Evolutionary conservation across 306 rosid genomes (phyloP).

Genomic region (Datisca glomerata): DNA sequence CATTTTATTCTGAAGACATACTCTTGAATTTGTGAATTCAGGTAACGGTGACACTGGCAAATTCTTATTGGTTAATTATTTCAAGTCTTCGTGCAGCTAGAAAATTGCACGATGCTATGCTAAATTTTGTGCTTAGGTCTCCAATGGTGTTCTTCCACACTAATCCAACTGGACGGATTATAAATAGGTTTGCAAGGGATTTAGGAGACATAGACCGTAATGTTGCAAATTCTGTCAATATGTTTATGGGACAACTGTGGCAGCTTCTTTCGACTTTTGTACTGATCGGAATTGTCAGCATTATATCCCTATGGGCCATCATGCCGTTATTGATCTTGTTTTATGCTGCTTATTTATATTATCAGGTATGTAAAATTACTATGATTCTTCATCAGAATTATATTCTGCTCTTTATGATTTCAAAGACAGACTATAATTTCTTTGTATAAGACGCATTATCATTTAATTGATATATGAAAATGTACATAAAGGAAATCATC

Average conservation of each 20-base stretch:
- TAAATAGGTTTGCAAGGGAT: constrained; percentile 84
- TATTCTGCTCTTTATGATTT: no score
- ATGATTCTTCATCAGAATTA: no score
- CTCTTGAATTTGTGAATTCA: constrained; percentile 15
- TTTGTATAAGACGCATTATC: no score
- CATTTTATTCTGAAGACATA: no score
- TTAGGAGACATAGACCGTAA: constrained; percentile 59
- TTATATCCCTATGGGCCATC: constrained; percentile 82
- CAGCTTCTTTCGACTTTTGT: constrained; percentile 77
- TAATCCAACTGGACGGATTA: constrained; percentile 76
- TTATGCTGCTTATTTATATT: constrained; percentile 61
- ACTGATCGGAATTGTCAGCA: constrained; percentile 72
- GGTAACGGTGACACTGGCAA: constrained; percentile 66
- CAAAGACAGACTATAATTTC: no score
- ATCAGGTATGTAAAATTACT: constrained; percentile 42
- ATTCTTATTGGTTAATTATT: constrained; percentile 62
- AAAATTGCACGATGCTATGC: constrained; percentile 54
- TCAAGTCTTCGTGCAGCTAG: constrained; percentile 64
- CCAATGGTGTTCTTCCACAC: constrained; percentile 89
- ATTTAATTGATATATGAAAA: no score
- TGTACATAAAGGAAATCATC: no score
- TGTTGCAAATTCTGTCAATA: constrained; percentile 34
- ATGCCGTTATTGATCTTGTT: constrained; percentile 75
- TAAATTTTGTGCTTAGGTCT: constrained; percentile 47
- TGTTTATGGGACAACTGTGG: constrained; percentile 61